A percentile compares a stretch with the other conserved stretches of the same genome.
Conservation (phyloP, 139 green algal species). For the Haematococcus lacustris region DNA sequence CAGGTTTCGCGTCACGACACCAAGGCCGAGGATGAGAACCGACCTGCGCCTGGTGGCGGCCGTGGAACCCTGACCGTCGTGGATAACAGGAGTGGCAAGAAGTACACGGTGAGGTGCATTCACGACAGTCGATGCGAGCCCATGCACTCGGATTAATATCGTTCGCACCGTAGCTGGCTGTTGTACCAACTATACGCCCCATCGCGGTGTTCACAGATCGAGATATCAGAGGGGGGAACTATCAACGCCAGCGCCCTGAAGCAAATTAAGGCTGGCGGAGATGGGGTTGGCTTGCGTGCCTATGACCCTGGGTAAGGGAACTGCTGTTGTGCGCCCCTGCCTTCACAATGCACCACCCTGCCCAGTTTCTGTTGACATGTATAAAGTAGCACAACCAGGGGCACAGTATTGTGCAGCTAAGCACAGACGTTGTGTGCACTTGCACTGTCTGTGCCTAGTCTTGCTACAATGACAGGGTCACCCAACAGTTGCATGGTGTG, state of each 20-base stretch:
- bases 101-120: conserved; percentile 59
- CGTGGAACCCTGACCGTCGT: conserved; percentile 67
- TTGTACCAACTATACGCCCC: background rate
- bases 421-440: too few relatives aligned
- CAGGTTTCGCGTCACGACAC: too few relatives aligned
- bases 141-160: background rate
- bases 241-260: conserved; percentile 81
- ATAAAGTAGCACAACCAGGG: too few relatives aligned
- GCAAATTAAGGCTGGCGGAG: conserved; percentile 81
- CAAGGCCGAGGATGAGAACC: conserved; percentile 11
- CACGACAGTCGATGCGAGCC: background rate
- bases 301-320: conserved; percentile 74
- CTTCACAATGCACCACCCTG: too few relatives aligned
- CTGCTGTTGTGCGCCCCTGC: too few relatives aligned
- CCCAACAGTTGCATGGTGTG: too few relatives aligned
- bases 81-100: conserved; percentile 84
- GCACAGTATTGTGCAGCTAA: too few relatives aligned
- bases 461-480: too few relatives aligned
- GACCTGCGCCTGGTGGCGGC: conserved; percentile 41
- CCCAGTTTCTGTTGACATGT: too few relatives aligned
- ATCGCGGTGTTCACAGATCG: conserved; percentile 36
- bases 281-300: conserved; percentile 73
- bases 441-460: too few relatives aligned
- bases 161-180: background rate
- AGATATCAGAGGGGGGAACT: conserved; percentile 77